These are phyloP conservation scores for Zea luxurians DNA, from an alignment of 176 grass and related monocot species.

Conservation along the genomic window DNA sequence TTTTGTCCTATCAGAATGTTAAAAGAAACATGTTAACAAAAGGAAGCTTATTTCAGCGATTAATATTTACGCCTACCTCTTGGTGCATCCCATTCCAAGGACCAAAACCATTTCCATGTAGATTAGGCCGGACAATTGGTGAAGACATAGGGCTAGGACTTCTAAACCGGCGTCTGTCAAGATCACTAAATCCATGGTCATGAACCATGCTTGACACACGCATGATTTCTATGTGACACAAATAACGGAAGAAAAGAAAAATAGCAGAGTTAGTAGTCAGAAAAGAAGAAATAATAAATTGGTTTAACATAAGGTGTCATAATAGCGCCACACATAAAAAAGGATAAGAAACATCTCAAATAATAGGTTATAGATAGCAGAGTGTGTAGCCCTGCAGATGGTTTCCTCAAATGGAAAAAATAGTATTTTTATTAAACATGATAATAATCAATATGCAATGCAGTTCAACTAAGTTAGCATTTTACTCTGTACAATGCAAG, in stretches of 20 bases:
- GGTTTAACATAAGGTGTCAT: not conserved
- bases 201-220: constrained; percentile 65
- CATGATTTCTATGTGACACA: constrained; percentile 52
- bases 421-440: not conserved
- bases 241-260: constrained; percentile 11
- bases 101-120: constrained; percentile 61
- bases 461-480: not conserved
- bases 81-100: constrained; percentile 57
- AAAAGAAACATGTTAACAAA: not conserved
- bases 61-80: constrained; percentile 46
- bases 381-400: not conserved
- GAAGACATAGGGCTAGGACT: constrained; percentile 74
- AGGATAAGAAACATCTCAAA: not conserved
- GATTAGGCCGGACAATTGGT: constrained; percentile 61
- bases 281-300: not conserved
- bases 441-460: not conserved
- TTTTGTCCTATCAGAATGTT: not conserved
- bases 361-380: not conserved
- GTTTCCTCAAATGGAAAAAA: constrained; percentile 10
- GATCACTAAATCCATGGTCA: constrained; percentile 58
- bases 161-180: constrained; percentile 52
- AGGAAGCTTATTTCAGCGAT: not conserved
- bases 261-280: not conserved
- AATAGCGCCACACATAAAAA: not conserved
- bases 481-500: not conserved